Conservation (phyloP, 495 filamentous ascomycete species). For the Achaetomiella virescens region DNA sequence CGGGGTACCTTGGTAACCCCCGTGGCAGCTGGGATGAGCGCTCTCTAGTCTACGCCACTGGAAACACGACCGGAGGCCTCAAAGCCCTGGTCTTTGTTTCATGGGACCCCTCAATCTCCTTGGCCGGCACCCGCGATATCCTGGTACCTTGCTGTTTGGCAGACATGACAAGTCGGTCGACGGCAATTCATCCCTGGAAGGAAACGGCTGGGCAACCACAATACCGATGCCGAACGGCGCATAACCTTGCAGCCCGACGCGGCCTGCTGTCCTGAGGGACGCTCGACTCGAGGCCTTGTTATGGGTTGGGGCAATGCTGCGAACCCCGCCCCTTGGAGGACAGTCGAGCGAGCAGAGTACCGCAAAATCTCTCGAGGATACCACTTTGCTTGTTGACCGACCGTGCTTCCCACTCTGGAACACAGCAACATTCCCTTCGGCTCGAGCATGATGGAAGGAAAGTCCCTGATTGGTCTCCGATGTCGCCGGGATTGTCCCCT, state of each 20-base stretch:
- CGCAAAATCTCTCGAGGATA: conserved; percentile 26
- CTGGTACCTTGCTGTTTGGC: conserved; percentile 2
- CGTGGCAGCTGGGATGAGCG: conserved; percentile 55
- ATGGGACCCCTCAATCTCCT: conserved; percentile 50
- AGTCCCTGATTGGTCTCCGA: not conserved
- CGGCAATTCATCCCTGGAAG: not conserved
- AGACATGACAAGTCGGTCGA: not conserved
- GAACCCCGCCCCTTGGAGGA: conserved; percentile 17
- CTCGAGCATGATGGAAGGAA: not conserved
- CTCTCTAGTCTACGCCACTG: conserved; percentile 51
- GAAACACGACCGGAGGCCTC: conserved; percentile 32
- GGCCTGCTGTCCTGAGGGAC: not conserved
- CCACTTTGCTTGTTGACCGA: conserved; percentile 24
- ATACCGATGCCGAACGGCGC: not conserved
- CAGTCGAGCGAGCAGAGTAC: conserved; percentile 28
- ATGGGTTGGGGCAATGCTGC: not conserved
- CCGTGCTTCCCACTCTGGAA: not conserved
- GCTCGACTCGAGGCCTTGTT: not conserved
- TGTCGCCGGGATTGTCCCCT: not conserved
- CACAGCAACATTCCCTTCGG: not conserved
- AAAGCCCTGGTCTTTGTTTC: conserved; percentile 54
- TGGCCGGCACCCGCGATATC: conserved; percentile 20
- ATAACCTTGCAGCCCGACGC: conserved; percentile 2
- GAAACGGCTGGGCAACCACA: conserved; percentile 17
- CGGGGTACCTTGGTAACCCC: conserved; percentile 41